These are phyloP conservation scores for Sugiyamaella americana DNA, from an alignment of 805 yeast species.

Conservation along the genomic window DNA sequence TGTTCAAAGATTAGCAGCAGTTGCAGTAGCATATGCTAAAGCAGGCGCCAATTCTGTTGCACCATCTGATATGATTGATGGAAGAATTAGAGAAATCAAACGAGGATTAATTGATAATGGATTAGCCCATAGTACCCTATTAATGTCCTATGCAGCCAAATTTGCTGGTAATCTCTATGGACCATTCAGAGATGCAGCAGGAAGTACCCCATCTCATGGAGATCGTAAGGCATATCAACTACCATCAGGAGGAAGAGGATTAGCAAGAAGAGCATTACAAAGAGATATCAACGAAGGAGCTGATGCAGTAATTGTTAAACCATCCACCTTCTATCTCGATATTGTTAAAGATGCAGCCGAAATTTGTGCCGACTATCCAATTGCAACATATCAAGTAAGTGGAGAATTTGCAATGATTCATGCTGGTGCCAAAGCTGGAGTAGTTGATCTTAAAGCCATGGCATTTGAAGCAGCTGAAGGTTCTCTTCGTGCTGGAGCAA, in stretches of 20 bases:
- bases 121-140: conserved; percentile 79
- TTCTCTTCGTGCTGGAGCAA: conserved; percentile 91
- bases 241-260: conserved; percentile 87
- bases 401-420: conserved; percentile 98
- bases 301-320: conserved; percentile 92
- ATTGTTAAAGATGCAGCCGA: conserved; percentile 82
- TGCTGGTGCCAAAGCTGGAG: conserved; percentile 95
- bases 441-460: conserved; percentile 73
- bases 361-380: conserved; percentile 76
- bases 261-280: conserved; percentile 83
- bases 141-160: conserved; percentile 92
- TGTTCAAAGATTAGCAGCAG: conserved; percentile 82
- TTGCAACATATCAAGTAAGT: conserved; percentile 92
- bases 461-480: conserved; percentile 86
- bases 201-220: conserved; percentile 81
- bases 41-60: conserved; percentile 97
- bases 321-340: conserved; percentile 92
- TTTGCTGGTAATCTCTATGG: conserved; percentile 89
- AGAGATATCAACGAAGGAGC: conserved; percentile 92
- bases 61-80: conserved; percentile 97
- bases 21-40: conserved; percentile 88
- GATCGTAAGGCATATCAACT: conserved; percentile 91
- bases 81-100: conserved; percentile 84
- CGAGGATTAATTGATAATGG: conserved; percentile 72
- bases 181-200: conserved; percentile 97